phyloP scores from a whole-genome alignment of 2,329 filamentous ascomycete genomes.

The Aspergillus sp. region DNA sequence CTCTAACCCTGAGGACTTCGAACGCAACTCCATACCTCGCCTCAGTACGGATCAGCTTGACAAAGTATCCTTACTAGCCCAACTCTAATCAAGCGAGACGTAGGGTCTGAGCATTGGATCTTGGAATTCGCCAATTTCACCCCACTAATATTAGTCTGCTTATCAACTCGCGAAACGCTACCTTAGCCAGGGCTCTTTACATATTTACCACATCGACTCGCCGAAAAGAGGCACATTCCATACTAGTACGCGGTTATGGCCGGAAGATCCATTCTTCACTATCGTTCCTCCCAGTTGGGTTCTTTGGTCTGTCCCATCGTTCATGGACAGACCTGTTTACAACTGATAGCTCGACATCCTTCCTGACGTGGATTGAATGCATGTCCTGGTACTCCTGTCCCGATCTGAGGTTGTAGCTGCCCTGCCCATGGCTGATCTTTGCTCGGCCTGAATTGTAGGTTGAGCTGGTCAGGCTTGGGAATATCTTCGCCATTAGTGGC shows the following conservation, averaged over 20 bases:
- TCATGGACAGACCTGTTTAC: background rate
- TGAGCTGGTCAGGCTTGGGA: slow-evolving; percentile 1
- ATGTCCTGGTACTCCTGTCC: background rate
- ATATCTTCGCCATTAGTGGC: slow-evolving; percentile 3
- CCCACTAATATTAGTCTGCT: no score
- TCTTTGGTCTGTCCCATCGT: background rate
- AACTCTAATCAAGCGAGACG: no score
- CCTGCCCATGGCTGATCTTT: background rate
- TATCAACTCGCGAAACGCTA: no score
- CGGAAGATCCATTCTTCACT: slow-evolving; percentile 10
- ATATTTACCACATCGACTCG: no score
- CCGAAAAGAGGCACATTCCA: no score
- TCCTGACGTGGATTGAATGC: slow-evolving; percentile 5
- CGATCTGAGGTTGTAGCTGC: background rate
- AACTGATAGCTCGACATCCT: slow-evolving; percentile 5
- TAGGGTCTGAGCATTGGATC: no score
- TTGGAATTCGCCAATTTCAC: no score
- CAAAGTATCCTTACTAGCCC: no score
- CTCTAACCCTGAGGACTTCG: no score
- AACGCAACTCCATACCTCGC: no score
- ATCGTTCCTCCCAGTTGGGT: background rate
- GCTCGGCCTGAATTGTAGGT: slow-evolving; percentile 1
- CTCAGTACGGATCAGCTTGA: no score
- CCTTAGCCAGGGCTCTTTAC: no score
- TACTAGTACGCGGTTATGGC: background rate